Evolutionary conservation across 1,284 basidiomycete genomes (phyloP), one percentile per base, ranked within the genome.

Genomic region (Xerocomus nothofagi): DNA sequence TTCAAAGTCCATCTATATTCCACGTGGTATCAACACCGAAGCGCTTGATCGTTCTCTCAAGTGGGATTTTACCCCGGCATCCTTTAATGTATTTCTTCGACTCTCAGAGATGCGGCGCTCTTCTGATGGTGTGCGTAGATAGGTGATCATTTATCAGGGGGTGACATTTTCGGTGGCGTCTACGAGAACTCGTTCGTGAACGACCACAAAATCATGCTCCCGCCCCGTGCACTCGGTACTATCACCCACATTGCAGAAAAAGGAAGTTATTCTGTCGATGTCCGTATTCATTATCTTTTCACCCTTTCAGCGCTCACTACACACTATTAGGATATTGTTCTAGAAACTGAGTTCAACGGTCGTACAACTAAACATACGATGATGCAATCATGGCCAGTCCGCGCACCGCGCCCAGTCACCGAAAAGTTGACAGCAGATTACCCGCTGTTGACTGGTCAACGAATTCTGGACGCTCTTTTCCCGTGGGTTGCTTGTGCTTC

Each of bases 341-440:
- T 98, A 49, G 96, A 98, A 74, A 98, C 95, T 27, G 97, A 99
- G 67, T 99, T 99, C 68, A 86, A 99, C 59, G 97, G 96, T 60
- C 93, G 95, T 77, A 90, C 81, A 50, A 91, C 93, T 17, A 80
- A 94, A 65, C 95, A 98, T 71, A 89, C 91, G 11, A 88, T 99
- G 86, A 91, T 96, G 87, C 96, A 99, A 68, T 77, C 95, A 32
- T 99, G 97, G 97, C 97, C 97, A 57, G 97, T 99, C 54, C 93
- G 97, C 70, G 97, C 96, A 20, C 95, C 97, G 47, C 86, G 97
- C 56, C 97, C 97, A 17, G 91, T 94, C 34, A 78, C 91, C 32
- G 91, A 98, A 75, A 99, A 99, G 75, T 82, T 93, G 61, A 95
- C 89, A 6, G 95, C 96, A 49, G 84, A 97, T 68, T 85, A 86